Conservation (phyloP, 2,329 filamentous ascomycete species). For the Colletotrichum melonis region DNA sequence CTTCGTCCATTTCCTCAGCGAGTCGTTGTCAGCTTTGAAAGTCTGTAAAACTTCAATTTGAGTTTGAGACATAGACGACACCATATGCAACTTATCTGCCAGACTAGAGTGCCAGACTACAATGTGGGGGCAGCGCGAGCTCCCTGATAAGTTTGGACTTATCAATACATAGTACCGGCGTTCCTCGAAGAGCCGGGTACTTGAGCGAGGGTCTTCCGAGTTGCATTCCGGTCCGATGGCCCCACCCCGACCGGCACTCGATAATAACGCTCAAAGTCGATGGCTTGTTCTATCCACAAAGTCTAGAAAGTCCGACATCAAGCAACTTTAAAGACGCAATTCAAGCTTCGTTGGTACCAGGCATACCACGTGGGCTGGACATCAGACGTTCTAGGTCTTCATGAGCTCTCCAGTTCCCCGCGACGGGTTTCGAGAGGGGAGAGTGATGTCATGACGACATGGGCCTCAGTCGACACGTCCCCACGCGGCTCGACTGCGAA, state of each 20-base stretch:
- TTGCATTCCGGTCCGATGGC: background rate
- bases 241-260: background rate
- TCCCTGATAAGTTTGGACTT: too few species aligned
- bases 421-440: background rate
- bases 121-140: too few species aligned
- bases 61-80: too few species aligned
- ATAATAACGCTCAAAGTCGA: background rate
- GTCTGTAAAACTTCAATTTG: too few species aligned
- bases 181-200: too few species aligned
- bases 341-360: background rate
- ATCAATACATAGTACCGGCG: too few species aligned
- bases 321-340: background rate
- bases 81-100: too few species aligned
- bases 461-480: background rate
- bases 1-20: too few species aligned
- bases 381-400: background rate
- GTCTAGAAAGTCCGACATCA: background rate
- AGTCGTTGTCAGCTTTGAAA: too few species aligned
- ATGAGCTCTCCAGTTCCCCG: background rate
- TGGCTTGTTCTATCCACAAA: background rate
- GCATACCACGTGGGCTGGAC: background rate
- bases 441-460: constrained; percentile 30
- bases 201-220: background rate
- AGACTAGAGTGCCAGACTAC: too few species aligned
- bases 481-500: background rate